A percentile compares a stretch with the other conserved stretches of the same genome.
Evolutionary conservation across 257 asterid species (phyloP).

Genomic region (Paraleonurus japonicus): DNA sequence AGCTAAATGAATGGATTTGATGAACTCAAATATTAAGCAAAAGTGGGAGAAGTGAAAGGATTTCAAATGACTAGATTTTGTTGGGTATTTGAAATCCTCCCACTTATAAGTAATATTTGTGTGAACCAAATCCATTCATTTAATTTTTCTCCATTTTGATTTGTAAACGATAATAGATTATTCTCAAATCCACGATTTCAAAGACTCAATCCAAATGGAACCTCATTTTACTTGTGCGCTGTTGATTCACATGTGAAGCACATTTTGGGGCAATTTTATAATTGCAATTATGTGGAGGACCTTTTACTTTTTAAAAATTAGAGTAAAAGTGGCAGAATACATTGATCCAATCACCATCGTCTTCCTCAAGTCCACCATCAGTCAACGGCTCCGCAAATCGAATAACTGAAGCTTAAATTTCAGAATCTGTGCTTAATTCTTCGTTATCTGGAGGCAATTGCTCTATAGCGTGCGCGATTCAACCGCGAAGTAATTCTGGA

Average conservation of each 20-base stretch:
- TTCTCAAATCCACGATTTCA: too few relatives aligned
- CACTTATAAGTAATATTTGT: too few relatives aligned
- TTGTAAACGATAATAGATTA: too few relatives aligned
- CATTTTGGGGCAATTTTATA: not conserved
- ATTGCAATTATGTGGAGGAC: not conserved
- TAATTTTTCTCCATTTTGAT: too few relatives aligned
- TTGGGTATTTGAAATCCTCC: too few relatives aligned
- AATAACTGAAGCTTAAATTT: not conserved
- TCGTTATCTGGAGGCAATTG: not conserved
- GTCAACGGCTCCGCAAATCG: constrained; percentile 9
- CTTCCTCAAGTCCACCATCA: not conserved
- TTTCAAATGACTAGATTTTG: too few relatives aligned
- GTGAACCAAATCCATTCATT: too few relatives aligned
- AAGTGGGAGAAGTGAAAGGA: too few relatives aligned
- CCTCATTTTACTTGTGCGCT: too few relatives aligned
- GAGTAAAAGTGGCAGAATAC: not conserved
- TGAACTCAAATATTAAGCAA: too few relatives aligned
- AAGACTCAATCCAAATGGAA: too few relatives aligned
- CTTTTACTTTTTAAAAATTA: not conserved
- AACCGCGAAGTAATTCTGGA: constrained; percentile 16
- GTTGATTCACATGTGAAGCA: constrained; percentile 20
- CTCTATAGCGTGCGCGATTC: constrained; percentile 2
- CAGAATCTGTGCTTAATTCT: not conserved
- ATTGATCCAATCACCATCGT: not conserved
- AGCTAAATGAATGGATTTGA: too few relatives aligned